A percentile compares a stretch with the other conserved stretches of the same genome.
These are phyloP conservation scores for Cystobasidium slooffiae DNA, from an alignment of 1,284 basidiomycete species.

Conservation along the genomic window DNA sequence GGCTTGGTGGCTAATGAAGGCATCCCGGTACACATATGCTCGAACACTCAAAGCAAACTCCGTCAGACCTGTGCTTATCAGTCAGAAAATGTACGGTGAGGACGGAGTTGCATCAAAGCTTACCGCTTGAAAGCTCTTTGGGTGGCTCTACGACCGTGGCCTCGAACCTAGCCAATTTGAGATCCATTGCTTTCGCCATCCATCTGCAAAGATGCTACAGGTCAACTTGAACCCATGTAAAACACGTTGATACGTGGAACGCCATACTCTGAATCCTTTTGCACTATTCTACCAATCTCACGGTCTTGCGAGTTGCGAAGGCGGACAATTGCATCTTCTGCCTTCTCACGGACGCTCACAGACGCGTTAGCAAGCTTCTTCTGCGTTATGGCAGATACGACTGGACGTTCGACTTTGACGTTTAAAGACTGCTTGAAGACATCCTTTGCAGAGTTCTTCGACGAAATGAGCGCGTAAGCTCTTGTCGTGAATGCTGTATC, in stretches of 20 bases:
- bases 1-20: slow-evolving; percentile 26
- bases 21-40: slow-evolving; percentile 24
- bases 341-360: slow-evolving; percentile 9
- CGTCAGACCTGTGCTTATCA: slow-evolving; percentile 18
- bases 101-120: not conserved
- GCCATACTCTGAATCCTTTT: slow-evolving; percentile 32
- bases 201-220: not conserved
- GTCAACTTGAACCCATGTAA: not conserved
- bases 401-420: slow-evolving; percentile 33
- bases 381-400: slow-evolving; percentile 26
- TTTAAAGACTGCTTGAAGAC: slow-evolving; percentile 33
- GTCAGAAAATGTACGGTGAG: not conserved
- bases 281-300: slow-evolving; percentile 34
- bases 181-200: slow-evolving; percentile 42
- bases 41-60: slow-evolving; percentile 15
- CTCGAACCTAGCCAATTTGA: slow-evolving; percentile 28
- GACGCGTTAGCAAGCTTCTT: slow-evolving; percentile 34
- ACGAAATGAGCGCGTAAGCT: slow-evolving; percentile 28
- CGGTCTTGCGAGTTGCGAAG: slow-evolving; percentile 37
- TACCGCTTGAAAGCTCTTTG: slow-evolving; percentile 18
- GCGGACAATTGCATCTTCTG: slow-evolving; percentile 35
- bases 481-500: slow-evolving; percentile 22
- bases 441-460: slow-evolving; percentile 30
- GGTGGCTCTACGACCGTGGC: slow-evolving; percentile 25
- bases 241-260: too few relatives aligned